Evolutionary conservation across 1,284 basidiomycete genomes (phyloP), one percentile per base, ranked within the genome.

Genomic region (Moesziomyces aphidis): DNA sequence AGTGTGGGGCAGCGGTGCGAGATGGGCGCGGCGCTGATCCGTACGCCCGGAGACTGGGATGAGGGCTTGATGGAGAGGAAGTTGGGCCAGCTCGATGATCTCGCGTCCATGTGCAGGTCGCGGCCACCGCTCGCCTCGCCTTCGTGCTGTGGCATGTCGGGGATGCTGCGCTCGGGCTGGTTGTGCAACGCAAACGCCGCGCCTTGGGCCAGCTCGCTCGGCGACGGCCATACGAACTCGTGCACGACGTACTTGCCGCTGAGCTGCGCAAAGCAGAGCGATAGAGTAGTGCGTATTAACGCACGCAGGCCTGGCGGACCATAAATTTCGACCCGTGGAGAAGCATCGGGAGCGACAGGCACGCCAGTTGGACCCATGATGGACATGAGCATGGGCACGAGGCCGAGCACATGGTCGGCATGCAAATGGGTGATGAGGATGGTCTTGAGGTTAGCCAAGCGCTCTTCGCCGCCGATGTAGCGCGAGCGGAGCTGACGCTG

Each of bases 351-450:
- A 9, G 60, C 50, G 7, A 50, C 39, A 23, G 65, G 48, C 5
- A 45, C 56, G 22, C 58, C 66, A 10, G 64, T 47, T 5, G 79
- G 78, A 21, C 82, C 82, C 77, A 83, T 81, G 61, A 84, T 78
- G n/a, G 78, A 64, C 59, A 77, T 77, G 51, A 84, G 74, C 48
- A 84, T 59, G 11, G 82, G 81, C 3, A 81, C 78, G 17, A 84
- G 53, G 26, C 82, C 82, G 10, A 82, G 68, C 7, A 81, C 75
- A 48, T 80, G 82, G 55, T 83, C 82, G 7, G 76, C 76, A 46
- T 84, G 82, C 8, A 84, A 59, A 57, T 84, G 82, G 0, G 82
- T 83, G 56, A 84, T 72, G 48, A 84, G 72, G 45, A 83, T 79
- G 11, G 73, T 77, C n/a, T 57, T 73, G 31, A 84, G 67, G n/a